Base-by-base conservation (phyloP, 2,329 filamentous ascomycete species). In the Lithohypha guttulata region DNA sequence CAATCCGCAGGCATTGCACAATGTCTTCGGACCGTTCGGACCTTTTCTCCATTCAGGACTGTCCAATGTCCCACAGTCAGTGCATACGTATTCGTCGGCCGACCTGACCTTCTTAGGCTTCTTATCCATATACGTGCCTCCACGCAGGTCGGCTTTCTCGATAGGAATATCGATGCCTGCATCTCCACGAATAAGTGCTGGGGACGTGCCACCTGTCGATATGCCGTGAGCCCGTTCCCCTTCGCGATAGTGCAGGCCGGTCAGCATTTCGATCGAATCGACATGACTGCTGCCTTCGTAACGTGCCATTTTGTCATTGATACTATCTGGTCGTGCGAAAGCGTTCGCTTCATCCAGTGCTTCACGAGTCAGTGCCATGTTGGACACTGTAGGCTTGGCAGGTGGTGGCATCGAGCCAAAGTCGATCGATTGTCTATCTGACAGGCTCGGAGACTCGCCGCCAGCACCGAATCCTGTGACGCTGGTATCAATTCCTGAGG, bases 41-140 rank as follows among this genome's bases (percentile, higher is more conserved):
- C 89, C 89, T 59, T 94, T 95, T 46, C 89, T 73, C 89, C 89
- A 96, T 65, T 96, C 89, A 0, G 89, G 89, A 11, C 84, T 93
- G 55, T 95, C 87, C 27, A 93, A 70, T 0, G 85, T 95, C 68
- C 89, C 87, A 62, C 89, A 96, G 59, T 95, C 89, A 1, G 84
- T 89, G 60, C 89, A 96, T 25, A 94, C 84, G 56, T 95, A 95
- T 66, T 95, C 87, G 55, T 94, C 73, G 7, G 69, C 68, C 29
- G 71, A 70, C 58, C 94, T 94, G 32, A 84, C 66, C 59, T 93
- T 93, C 68, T 93, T 79, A 23, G 45, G 42, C 58, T 80, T 93
- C 61, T 93, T 87, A 45, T 85, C 81, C 5, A 36, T 28, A 23
- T 51, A 48, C 1, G 74, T 52, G 32, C 55, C 55, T 34, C 80